phyloP scores from a whole-genome alignment of 139 green algal species.

The Coelastrella sp. region DNA sequence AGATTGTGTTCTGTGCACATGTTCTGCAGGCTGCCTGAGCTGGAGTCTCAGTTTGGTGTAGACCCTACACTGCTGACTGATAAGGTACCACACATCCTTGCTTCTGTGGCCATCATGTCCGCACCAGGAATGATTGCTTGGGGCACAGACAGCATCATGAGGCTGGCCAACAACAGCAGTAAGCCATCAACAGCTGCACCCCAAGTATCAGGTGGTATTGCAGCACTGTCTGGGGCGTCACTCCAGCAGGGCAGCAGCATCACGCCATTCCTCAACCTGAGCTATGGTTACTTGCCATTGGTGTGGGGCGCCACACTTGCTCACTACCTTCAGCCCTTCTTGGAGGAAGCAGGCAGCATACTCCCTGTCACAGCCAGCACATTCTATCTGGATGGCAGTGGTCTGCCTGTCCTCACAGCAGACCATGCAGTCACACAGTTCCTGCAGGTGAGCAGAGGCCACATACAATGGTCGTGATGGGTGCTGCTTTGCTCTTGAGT shows the following conservation, averaged over 20 bases:
- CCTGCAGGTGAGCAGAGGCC: conserved; percentile 13
- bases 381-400: neutral
- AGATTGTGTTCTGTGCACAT: neutral
- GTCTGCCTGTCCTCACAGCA: neutral
- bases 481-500: conserved; percentile 44
- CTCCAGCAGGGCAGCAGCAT: neutral
- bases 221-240: no score
- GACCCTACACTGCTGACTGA: neutral
- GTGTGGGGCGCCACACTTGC: conserved; percentile 68
- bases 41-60: conserved; percentile 11
- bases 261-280: conserved; percentile 67
- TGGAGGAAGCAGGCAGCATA: conserved; percentile 68
- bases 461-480: neutral
- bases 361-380: conserved; percentile 51
- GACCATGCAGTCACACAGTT: conserved; percentile 31
- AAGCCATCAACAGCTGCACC: neutral
- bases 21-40: neutral
- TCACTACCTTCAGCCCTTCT: conserved; percentile 65
- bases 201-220: neutral
- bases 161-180: conserved; percentile 49
- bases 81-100: conserved; percentile 54
- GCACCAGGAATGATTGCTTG: conserved; percentile 60
- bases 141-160: conserved; percentile 48
- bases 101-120: conserved; percentile 56
- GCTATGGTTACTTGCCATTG: conserved; percentile 80